A percentile compares a stretch with the other conserved stretches of the same genome.
phyloP scores from a whole-genome alignment of 1,284 basidiomycete species.

The Heterobasidion occidentale region DNA sequence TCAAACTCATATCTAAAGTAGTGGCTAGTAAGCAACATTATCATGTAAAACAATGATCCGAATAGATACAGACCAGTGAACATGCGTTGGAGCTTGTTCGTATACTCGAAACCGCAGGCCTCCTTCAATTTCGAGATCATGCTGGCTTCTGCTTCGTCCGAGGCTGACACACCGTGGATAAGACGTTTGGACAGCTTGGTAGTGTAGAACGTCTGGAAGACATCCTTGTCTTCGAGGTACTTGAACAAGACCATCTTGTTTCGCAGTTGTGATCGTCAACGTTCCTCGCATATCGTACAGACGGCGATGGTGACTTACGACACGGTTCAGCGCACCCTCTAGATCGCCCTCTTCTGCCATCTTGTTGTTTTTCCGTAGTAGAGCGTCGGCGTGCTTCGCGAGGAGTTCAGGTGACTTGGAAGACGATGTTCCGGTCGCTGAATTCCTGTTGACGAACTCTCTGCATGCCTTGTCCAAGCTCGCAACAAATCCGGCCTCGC shows the following conservation, averaged over 20 bases:
- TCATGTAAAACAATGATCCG: not conserved
- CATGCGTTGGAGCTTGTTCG: slow-evolving; percentile 97
- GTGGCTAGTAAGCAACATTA: slow-evolving; percentile 4
- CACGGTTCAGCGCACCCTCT: slow-evolving; percentile 85
- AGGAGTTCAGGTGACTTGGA: slow-evolving; percentile 94
- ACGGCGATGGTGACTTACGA: slow-evolving; percentile 46
- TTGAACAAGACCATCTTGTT: slow-evolving; percentile 95
- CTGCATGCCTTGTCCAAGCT: slow-evolving; percentile 94
- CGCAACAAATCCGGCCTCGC: slow-evolving; percentile 93
- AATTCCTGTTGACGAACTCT: slow-evolving; percentile 94
- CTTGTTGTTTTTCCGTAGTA: slow-evolving; percentile 95
- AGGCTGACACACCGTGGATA: slow-evolving; percentile 88
- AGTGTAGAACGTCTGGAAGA: slow-evolving; percentile 99
- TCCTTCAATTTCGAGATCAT: slow-evolving; percentile 99
- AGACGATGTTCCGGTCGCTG: slow-evolving; percentile 75
- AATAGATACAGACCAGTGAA: slow-evolving; percentile 70
- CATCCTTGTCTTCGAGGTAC: slow-evolving; percentile 98
- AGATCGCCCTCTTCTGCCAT: slow-evolving; percentile 87
- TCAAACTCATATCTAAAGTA: slow-evolving; percentile 81
- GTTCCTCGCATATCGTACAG: not conserved
- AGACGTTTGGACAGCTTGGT: slow-evolving; percentile 95
- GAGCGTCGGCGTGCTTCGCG: slow-evolving; percentile 88
- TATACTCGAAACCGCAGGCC: slow-evolving; percentile 97
- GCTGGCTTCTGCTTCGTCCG: slow-evolving; percentile 93
- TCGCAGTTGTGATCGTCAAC: slow-evolving; percentile 1